Evolutionary conservation across 2,329 filamentous ascomycete genomes (phyloP), one percentile per base, ranked within the genome.

Genomic region (Ascochyta clinopodiicola): DNA sequence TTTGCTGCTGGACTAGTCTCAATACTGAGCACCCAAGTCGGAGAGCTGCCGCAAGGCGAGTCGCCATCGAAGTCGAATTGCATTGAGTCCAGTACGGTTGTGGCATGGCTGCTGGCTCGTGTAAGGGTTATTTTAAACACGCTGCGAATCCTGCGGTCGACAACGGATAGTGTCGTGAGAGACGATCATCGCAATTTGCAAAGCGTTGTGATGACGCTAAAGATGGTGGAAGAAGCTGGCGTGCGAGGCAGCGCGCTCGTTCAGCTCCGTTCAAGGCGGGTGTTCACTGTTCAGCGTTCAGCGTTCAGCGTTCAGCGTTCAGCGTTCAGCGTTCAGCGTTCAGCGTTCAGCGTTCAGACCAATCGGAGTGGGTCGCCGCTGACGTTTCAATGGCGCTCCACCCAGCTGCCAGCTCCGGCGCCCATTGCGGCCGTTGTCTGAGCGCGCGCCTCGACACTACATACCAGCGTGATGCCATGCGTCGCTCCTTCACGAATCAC

Each of bases 401-500:
- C 51, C 50, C 38, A 50, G 53, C 55, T 57, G 49, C 50, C 38
- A 50, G 53, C 55, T 57, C 56, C 49, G 57, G 57, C 57, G 57
- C 54, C 56, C 51, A 46, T 51, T 21, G 57, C 57, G 57, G 52
- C 56, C 51, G 46, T 51, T 21, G 52, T 31, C 45, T 55, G 64
- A 63, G 65, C 62, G 65, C 65, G 65, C 65, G 65, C 62, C 46
- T 65, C 47, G 58, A 59, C 45, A 59, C 59, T 62, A 34, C 58
- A 37, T 38, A 24, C 4, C 22, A 24, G 22, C 31, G 34, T 59
- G 51, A 57, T 64, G 59, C 53, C 51, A 55, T 58, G 31, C 53
- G 52, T 31, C 32, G 49, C 40, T 39, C 46, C 36, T 40, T 55
- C 37, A 59, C 62, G 59, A 66, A 61, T 67, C 50, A 51, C 49